These are phyloP conservation scores for Eucalyptus pauciflora DNA, from an alignment of 345 rosid genomes.

Conservation along the genomic window DNA sequence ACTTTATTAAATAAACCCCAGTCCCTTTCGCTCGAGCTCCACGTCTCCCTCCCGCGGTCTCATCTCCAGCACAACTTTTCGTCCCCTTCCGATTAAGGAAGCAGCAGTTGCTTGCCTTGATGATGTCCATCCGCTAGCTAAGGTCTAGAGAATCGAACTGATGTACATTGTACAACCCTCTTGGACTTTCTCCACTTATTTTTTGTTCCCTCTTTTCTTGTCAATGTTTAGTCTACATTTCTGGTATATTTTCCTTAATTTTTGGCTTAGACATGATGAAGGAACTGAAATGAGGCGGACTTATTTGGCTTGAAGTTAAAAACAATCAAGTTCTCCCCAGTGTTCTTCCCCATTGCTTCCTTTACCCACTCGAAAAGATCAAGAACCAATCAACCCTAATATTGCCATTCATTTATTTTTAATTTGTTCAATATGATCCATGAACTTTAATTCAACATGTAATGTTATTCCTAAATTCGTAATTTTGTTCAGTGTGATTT, in stretches of 20 bases:
- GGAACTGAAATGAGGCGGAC: not conserved
- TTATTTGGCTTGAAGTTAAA: not conserved
- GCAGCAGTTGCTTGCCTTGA: not conserved
- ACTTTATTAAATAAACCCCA: no score
- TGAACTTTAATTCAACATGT: fast-evolving
- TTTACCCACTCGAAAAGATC: fast-evolving
- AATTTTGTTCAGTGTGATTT: fast-evolving
- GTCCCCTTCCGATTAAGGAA: not conserved
- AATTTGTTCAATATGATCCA: fast-evolving
- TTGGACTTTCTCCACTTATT: not conserved
- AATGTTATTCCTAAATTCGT: fast-evolving
- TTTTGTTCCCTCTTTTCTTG: not conserved
- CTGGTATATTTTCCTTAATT: not conserved
- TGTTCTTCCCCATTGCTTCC: fast-evolving
- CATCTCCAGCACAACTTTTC: not conserved
- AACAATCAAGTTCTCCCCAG: fast-evolving
- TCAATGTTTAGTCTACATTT: not conserved
- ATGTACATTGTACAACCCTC: not conserved
- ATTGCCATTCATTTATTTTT: fast-evolving
- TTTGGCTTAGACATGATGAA: not conserved
- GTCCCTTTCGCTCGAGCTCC: not conserved
- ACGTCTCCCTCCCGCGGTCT: not conserved
- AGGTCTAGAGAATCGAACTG: not conserved
- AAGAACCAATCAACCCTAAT: fast-evolving
- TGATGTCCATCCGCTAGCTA: not conserved